Conservation (phyloP, 768 basidiomycete genomes). For the Pleurotus citrinopileatus region DNA sequence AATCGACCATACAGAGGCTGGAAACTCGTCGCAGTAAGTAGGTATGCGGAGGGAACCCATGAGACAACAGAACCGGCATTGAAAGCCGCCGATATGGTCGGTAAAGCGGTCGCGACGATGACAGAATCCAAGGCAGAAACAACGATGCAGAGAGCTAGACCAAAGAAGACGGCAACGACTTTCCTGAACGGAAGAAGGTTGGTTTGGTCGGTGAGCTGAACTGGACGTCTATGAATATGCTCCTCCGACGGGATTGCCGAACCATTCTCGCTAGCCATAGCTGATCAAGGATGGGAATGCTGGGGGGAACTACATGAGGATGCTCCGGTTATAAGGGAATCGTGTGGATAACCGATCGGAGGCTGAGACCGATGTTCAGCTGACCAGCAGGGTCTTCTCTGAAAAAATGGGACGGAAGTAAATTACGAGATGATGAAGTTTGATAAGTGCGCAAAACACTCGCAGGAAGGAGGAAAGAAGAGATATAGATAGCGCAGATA, state of each 20-base stretch:
- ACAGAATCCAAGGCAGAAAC: slow-evolving; percentile 69
- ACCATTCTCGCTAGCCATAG: neutral
- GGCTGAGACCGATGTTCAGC: neutral
- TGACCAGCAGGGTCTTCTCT: neutral
- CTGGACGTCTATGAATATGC: neutral
- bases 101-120: slow-evolving; percentile 72
- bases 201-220: slow-evolving; percentile 66
- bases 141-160: slow-evolving; percentile 58
- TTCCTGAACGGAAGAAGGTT: slow-evolving; percentile 68
- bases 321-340: neutral
- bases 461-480: too few species aligned
- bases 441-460: too few species aligned
- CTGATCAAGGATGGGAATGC: neutral
- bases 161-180: slow-evolving; percentile 58
- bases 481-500: too few species aligned
- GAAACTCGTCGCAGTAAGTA: slow-evolving; percentile 64
- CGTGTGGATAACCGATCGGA: neutral
- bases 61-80: slow-evolving; percentile 59
- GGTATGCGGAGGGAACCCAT: slow-evolving; percentile 74
- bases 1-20: slow-evolving; percentile 62
- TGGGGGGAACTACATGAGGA: neutral
- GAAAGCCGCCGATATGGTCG: slow-evolving; percentile 65
- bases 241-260: neutral
- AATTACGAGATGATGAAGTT: neutral
- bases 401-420: neutral